These are phyloP conservation scores for Setaria italica DNA, from an alignment of 202 grass and related monocot genomes.

Conservation along the genomic window DNA sequence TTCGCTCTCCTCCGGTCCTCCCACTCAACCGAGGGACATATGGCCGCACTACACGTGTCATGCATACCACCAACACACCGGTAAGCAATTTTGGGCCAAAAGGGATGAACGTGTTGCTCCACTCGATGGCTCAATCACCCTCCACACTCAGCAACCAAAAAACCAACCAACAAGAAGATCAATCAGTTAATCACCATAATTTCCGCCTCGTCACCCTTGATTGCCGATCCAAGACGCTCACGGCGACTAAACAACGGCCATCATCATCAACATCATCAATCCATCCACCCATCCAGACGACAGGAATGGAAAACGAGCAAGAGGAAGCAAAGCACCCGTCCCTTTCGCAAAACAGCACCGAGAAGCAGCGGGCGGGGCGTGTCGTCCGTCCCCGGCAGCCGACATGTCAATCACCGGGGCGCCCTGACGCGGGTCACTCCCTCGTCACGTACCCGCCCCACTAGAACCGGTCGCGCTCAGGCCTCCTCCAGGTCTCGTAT, in stretches of 20 bases:
- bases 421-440: background rate
- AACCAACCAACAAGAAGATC: background rate
- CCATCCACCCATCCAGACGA: background rate
- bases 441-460: background rate
- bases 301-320: background rate
- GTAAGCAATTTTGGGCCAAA: background rate
- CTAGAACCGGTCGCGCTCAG: constrained; percentile 36
- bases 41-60: background rate
- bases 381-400: constrained; percentile 9
- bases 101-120: constrained; percentile 7
- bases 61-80: background rate
- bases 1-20: background rate
- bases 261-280: background rate
- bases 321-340: background rate
- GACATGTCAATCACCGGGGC: constrained; percentile 33
- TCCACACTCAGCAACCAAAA: background rate
- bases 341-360: background rate
- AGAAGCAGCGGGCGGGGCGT: background rate
- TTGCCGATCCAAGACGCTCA: constrained; percentile 25
- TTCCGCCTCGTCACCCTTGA: constrained; percentile 12
- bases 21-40: background rate
- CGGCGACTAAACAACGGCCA: constrained; percentile 4
- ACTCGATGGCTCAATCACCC: background rate
- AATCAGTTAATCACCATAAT: background rate
- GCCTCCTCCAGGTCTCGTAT: constrained; percentile 16